These are phyloP conservation scores for Auricularia sp. DNA, from an alignment of 768 basidiomycete genomes.

Conservation along the genomic window DNA sequence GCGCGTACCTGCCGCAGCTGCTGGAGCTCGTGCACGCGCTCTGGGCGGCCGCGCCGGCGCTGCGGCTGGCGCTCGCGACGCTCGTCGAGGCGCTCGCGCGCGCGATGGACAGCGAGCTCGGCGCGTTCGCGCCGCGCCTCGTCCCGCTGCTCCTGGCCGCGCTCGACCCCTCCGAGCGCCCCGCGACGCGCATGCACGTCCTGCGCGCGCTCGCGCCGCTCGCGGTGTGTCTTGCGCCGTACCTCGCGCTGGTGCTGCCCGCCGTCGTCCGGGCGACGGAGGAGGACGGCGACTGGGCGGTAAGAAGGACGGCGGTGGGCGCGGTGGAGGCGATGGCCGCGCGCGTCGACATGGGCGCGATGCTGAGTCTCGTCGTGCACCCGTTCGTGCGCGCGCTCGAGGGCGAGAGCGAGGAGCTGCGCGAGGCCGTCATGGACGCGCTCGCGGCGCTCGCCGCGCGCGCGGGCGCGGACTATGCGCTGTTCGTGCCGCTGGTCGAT, in stretches of 20 bases:
- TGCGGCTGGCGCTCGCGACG: slow-evolving; percentile 34
- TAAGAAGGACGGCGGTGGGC: slow-evolving; percentile 28
- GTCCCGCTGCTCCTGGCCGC: slow-evolving; percentile 27
- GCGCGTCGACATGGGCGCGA: slow-evolving; percentile 37
- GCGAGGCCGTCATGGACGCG: slow-evolving; percentile 31
- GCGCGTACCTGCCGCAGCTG: slow-evolving; percentile 33
- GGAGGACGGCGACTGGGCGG: slow-evolving; percentile 11
- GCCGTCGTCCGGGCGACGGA: slow-evolving; percentile 29
- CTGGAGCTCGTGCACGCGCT: slow-evolving; percentile 36
- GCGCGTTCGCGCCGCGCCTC: slow-evolving; percentile 22
- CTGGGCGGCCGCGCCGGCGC: slow-evolving; percentile 26
- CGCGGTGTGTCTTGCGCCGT: slow-evolving; percentile 38
- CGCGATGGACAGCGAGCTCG: slow-evolving; percentile 24
- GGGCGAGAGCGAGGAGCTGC: slow-evolving; percentile 20
- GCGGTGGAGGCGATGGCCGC: slow-evolving; percentile 33
- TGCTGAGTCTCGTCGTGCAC: slow-evolving; percentile 37
- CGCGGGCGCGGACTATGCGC: slow-evolving; percentile 36
- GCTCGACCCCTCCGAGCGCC: slow-evolving; percentile 24
- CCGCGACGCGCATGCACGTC: slow-evolving; percentile 21
- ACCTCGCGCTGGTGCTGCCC: slow-evolving; percentile 37
- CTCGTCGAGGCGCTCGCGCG: slow-evolving; percentile 34
- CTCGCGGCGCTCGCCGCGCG: slow-evolving; percentile 33
- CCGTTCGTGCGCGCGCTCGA: slow-evolving; percentile 30
- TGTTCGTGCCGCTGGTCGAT: slow-evolving; percentile 39
- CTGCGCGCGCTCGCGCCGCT: slow-evolving; percentile 36